Percentiles rank a stretch among this genome's conserved stretches.
phyloP scores from a whole-genome alignment of 305 asterid genomes.

The Ilex paraguariensis region DNA sequence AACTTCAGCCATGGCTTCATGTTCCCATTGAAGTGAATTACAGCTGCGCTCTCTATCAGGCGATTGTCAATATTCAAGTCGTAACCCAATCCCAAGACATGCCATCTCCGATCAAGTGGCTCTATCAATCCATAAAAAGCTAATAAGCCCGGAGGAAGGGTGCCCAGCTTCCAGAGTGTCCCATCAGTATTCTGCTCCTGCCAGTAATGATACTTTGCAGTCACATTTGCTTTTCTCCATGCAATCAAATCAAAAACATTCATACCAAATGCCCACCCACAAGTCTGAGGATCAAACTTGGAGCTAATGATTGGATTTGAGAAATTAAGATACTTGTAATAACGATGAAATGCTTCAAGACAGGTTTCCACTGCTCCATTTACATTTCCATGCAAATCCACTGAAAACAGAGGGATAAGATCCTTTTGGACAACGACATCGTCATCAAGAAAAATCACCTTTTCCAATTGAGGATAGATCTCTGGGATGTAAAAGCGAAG shows the following conservation, averaged over 20 bases:
- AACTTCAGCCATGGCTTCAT: conserved; percentile 7
- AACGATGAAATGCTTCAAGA: conserved; percentile 62
- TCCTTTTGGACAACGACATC: conserved; percentile 75
- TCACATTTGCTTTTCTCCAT: conserved; percentile 1
- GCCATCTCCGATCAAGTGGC: conserved; percentile 11
- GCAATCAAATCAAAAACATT: conserved; percentile 12
- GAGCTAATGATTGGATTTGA: conserved; percentile 65
- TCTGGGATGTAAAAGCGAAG: conserved; percentile 76
- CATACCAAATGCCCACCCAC: conserved; percentile 14
- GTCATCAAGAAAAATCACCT: conserved; percentile 69
- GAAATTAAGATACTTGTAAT: conserved; percentile 69
- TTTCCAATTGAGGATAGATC: conserved; percentile 61
- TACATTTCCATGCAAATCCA: conserved; percentile 67
- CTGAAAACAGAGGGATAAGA: conserved; percentile 52
- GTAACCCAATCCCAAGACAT: conserved; percentile 11
- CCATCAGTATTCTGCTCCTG: conserved; percentile 7
- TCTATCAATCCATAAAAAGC: conserved; percentile 8
- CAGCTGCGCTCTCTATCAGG: conserved; percentile 6
- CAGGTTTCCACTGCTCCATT: conserved; percentile 87
- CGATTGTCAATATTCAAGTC: conserved; percentile 3
- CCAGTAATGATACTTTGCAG: conserved; percentile 2
- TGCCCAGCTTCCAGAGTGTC: conserved; percentile 11
- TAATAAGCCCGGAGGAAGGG: conserved; percentile 9
- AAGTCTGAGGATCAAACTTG: conserved; percentile 10
- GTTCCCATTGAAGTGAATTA: conserved; percentile 8